phyloP scores from a whole-genome alignment of 331 rosid species.

The Dryas integrifolia region DNA sequence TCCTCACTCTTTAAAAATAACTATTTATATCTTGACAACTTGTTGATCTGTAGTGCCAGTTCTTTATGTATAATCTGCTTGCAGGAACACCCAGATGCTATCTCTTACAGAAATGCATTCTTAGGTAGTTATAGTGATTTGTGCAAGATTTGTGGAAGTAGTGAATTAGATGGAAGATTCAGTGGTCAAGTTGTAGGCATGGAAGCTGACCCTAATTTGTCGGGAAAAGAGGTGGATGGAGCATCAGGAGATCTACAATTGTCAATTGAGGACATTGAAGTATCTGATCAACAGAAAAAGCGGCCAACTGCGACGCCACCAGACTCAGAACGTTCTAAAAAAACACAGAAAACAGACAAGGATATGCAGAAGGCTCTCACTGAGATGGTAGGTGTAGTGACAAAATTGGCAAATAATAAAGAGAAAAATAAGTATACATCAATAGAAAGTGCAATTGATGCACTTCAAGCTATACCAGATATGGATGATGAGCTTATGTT shows the following conservation, averaged over 20 bases:
- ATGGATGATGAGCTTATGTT: constrained; percentile 66
- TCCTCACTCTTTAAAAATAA: not conserved
- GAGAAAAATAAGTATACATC: constrained; percentile 31
- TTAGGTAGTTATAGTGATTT: constrained; percentile 40
- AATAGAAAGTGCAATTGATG: constrained; percentile 54
- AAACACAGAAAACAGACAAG: constrained; percentile 31
- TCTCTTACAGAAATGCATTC: constrained; percentile 45
- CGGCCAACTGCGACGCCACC: constrained; percentile 20
- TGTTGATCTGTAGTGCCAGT: not conserved
- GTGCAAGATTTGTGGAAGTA: constrained; percentile 49
- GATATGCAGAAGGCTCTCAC: constrained; percentile 47
- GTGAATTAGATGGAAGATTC: constrained; percentile 30
- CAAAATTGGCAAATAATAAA: constrained; percentile 36
- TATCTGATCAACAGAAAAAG: constrained; percentile 30
- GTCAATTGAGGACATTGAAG: constrained; percentile 19
- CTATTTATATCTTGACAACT: not conserved
- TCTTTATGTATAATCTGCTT: constrained; percentile 26
- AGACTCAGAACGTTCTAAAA: constrained; percentile 17
- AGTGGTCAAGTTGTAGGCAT: constrained; percentile 26
- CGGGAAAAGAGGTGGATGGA: constrained; percentile 37
- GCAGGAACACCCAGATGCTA: constrained; percentile 62
- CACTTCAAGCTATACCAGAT: constrained; percentile 60
- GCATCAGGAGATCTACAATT: constrained; percentile 22
- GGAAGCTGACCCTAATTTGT: constrained; percentile 16
- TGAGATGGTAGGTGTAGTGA: constrained; percentile 55